Conservation (phyloP, 768 basidiomycete genomes). For the Tylopilus rubrobrunneus region DNA sequence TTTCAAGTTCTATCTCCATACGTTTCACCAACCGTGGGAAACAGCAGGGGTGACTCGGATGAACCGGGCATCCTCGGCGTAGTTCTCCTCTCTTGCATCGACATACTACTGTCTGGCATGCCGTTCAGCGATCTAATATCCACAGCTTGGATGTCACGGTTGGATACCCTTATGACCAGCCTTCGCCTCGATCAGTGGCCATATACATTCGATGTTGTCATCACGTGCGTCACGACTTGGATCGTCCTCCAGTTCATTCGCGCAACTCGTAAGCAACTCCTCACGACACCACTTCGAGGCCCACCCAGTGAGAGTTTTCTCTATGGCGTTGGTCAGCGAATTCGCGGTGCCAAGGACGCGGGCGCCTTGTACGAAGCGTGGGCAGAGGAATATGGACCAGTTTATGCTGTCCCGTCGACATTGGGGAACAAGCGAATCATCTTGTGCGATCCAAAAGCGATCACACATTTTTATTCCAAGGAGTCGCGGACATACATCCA, state of each 20-base stretch:
- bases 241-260: conserved; percentile 3
- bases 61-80: too few relatives aligned
- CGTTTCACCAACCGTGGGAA: too few relatives aligned
- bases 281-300: conserved; percentile 16
- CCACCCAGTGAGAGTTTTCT: conserved; percentile 17
- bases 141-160: too few relatives aligned
- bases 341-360: background rate
- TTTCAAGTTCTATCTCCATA: too few relatives aligned
- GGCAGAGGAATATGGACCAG: conserved; percentile 20
- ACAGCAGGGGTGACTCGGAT: too few relatives aligned
- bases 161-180: background rate
- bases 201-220: background rate
- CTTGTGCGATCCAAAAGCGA: conserved; percentile 39
- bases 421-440: conserved; percentile 12
- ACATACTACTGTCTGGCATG: too few relatives aligned
- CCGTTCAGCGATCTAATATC: too few relatives aligned
- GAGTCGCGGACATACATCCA: conserved; percentile 38
- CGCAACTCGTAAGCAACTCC: conserved; percentile 29
- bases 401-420: conserved; percentile 13
- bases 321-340: conserved; percentile 14
- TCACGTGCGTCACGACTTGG: background rate
- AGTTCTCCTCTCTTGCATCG: too few relatives aligned
- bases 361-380: conserved; percentile 20
- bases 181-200: background rate
- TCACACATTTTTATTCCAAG: conserved; percentile 13